phyloP scores from a whole-genome alignment of 768 basidiomycete species.

The Mycena leptocephala region DNA sequence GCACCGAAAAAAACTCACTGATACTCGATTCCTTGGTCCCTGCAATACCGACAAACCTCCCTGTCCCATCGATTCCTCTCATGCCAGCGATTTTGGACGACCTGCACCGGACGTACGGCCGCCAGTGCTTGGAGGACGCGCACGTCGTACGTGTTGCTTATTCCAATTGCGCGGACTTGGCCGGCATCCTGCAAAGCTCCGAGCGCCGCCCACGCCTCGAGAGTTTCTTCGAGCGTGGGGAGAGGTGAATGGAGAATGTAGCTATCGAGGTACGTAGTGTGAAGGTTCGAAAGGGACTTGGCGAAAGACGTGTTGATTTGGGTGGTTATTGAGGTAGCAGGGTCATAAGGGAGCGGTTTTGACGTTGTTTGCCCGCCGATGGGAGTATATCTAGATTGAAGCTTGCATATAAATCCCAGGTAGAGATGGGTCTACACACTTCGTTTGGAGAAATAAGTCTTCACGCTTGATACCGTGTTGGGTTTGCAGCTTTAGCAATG shows the following conservation, averaged over 20 bases:
- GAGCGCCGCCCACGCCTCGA: conserved; percentile 80
- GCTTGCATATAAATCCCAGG: neutral
- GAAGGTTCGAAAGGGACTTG: conserved; percentile 78
- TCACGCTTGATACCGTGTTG: conserved; percentile 77
- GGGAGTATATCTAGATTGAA: conserved; percentile 75
- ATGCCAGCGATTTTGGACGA: conserved; percentile 92
- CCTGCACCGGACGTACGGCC: conserved; percentile 71
- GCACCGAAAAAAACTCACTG: conserved; percentile 65
- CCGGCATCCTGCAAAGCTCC: conserved; percentile 77
- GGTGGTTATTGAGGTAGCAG: conserved; percentile 62
- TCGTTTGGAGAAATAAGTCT: conserved; percentile 86
- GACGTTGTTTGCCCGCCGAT: conserved; percentile 80
- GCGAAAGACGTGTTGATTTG: conserved; percentile 78
- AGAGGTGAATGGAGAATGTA: conserved; percentile 88
- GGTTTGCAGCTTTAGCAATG: conserved; percentile 69
- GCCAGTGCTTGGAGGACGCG: conserved; percentile 67
- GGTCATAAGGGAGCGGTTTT: conserved; percentile 84
- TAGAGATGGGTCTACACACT: conserved; percentile 58
- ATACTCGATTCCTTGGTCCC: conserved; percentile 75
- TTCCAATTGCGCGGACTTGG: conserved; percentile 75
- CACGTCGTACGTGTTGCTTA: conserved; percentile 86
- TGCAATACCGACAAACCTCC: conserved; percentile 77
- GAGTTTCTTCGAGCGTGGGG: conserved; percentile 68
- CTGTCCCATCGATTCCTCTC: conserved; percentile 86
- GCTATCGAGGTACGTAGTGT: conserved; percentile 83